Conservation (phyloP, 2,329 filamentous ascomycete species). For the Fusarium armeniacum region DNA sequence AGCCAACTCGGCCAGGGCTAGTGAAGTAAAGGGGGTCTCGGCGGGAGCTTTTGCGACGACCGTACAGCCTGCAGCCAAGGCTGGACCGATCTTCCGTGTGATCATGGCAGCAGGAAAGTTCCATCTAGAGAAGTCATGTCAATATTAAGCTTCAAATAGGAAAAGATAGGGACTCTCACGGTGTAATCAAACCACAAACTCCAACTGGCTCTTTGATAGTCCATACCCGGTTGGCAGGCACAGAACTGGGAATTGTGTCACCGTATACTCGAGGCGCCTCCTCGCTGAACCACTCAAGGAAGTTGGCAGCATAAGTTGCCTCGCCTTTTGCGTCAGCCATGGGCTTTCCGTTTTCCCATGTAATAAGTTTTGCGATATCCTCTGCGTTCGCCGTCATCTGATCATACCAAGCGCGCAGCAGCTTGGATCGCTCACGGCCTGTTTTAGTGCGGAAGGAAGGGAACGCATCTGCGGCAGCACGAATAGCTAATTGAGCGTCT, state of each 20-base stretch:
- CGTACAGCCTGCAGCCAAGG: constrained; percentile 93
- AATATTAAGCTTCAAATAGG: neutral
- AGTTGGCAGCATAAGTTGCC: constrained; percentile 78
- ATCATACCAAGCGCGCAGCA: constrained; percentile 86
- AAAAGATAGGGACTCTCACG: constrained; percentile 56
- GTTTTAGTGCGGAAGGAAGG: constrained; percentile 78
- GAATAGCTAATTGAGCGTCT: constrained; percentile 86
- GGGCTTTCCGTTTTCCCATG: constrained; percentile 92
- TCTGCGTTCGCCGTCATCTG: constrained; percentile 83
- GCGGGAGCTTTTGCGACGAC: constrained; percentile 92
- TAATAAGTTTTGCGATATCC: constrained; percentile 85
- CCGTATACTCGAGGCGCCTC: constrained; percentile 82
- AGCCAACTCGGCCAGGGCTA: constrained; percentile 88
- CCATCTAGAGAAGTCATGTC: constrained; percentile 66
- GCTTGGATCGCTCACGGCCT: constrained; percentile 78
- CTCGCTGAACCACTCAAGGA: constrained; percentile 86
- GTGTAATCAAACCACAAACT: constrained; percentile 85
- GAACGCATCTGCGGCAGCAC: constrained; percentile 83
- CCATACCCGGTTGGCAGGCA: constrained; percentile 79
- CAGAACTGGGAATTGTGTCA: constrained; percentile 78
- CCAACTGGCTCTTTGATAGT: constrained; percentile 88
- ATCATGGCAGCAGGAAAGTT: constrained; percentile 88
- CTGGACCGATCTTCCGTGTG: constrained; percentile 77
- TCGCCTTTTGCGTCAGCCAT: constrained; percentile 80
- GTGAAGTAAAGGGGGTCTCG: constrained; percentile 92